These are phyloP conservation scores for Scorias spongiosa DNA, from an alignment of 2,329 filamentous ascomycete genomes.

Conservation along the genomic window DNA sequence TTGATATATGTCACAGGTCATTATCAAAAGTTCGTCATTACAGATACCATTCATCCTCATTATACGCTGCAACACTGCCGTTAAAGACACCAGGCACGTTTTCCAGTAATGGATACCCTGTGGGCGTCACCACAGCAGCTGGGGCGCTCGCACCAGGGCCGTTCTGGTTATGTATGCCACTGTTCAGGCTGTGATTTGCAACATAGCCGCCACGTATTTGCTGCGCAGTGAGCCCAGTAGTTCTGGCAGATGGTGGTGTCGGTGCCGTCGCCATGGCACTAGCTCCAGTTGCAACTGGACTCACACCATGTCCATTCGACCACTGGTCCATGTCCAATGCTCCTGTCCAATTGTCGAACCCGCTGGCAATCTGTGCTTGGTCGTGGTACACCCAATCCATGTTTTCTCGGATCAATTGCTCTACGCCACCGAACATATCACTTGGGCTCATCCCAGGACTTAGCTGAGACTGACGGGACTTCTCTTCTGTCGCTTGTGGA, in stretches of 20 bases:
- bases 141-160: neutral
- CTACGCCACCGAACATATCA: constrained; percentile 43
- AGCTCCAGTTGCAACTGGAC: neutral
- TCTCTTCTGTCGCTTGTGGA: constrained; percentile 1
- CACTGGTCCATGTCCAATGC: neutral
- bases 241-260: neutral
- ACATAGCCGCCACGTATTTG: neutral
- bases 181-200: neutral
- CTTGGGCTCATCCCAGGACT: constrained; percentile 26
- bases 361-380: constrained; percentile 43
- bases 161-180: no score
- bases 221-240: neutral
- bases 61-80: constrained; percentile 16
- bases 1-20: no score
- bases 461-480: constrained; percentile 2
- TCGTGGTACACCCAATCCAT: constrained; percentile 48
- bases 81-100: neutral
- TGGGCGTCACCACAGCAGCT: neutral
- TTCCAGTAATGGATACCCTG: neutral
- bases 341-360: constrained; percentile 46
- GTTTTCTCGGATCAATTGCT: constrained; percentile 45
- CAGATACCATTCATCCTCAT: constrained; percentile 28
- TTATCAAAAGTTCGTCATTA: constrained; percentile 7
- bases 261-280: neutral
- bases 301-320: neutral